phyloP scores from a whole-genome alignment of 306 rosid genomes.

The Acacia melanoxylon region DNA sequence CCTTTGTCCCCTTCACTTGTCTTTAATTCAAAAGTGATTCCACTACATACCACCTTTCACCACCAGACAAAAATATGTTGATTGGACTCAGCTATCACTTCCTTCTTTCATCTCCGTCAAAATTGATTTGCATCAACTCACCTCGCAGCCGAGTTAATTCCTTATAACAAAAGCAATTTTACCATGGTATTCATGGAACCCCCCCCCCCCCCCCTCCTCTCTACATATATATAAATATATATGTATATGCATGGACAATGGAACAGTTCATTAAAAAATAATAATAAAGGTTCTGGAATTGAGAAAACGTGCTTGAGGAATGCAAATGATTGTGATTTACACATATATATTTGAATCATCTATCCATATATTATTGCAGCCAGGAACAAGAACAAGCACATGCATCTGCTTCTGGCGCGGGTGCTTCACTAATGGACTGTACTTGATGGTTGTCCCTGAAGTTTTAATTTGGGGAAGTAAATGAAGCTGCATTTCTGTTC shows the following conservation, averaged over 20 bases:
- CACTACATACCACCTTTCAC: not conserved
- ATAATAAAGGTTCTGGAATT: not conserved
- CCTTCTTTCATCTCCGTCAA: not conserved
- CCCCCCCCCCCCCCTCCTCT: too few species aligned
- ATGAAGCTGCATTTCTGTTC: constrained; percentile 38
- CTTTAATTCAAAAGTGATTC: constrained; percentile 2
- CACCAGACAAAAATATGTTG: not conserved
- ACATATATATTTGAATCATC: not conserved
- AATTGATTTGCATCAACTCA: not conserved
- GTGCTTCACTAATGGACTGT: constrained; percentile 30
- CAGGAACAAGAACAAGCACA: not conserved
- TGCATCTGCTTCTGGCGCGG: not conserved
- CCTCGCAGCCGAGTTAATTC: not conserved
- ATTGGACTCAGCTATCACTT: not conserved
- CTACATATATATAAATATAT: not conserved
- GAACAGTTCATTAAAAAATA: not conserved
- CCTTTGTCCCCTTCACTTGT: constrained; percentile 17
- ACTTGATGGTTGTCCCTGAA: constrained; percentile 50
- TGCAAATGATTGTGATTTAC: constrained; percentile 12
- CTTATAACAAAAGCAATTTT: not conserved
- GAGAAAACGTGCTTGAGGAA: not conserved
- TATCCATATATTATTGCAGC: not conserved
- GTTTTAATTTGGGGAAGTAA: constrained; percentile 47
- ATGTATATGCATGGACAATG: not conserved
- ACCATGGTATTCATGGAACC: not conserved